phyloP scores from a whole-genome alignment of 148 eudicot species.

The Vaccinium darrowii region DNA sequence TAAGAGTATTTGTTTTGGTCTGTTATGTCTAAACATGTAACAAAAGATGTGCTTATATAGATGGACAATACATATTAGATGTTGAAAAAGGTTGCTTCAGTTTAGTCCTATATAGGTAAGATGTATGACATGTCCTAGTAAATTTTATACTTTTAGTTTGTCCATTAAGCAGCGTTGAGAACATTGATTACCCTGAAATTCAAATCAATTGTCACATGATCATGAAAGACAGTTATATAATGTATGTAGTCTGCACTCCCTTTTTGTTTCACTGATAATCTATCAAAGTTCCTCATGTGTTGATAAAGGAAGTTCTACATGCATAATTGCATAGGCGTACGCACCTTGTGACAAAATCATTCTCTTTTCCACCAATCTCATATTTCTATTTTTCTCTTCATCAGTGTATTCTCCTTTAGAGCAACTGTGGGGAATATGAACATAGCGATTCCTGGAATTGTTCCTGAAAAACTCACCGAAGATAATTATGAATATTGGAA shows the following conservation, averaged over 20 bases:
- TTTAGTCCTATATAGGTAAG: not conserved
- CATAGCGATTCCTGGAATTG: not conserved
- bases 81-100: not conserved
- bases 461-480: not conserved
- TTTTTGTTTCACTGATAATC: not conserved
- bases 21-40: not conserved
- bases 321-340: not conserved
- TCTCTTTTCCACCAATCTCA: not conserved
- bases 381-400: not conserved
- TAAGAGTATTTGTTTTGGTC: too few species aligned
- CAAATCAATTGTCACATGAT: too few species aligned
- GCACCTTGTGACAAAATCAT: not conserved
- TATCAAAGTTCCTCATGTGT: not conserved
- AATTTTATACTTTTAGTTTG: not conserved
- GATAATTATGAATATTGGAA: not conserved
- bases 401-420: not conserved
- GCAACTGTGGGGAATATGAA: not conserved
- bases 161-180: not conserved
- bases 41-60: not conserved
- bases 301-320: not conserved
- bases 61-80: not conserved
- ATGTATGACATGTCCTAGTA: not conserved
- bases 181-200: not conserved
- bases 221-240: too few species aligned
- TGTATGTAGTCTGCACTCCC: too few species aligned